Evolutionary conservation across 179 eudicot genomes (phyloP), one percentile per base, ranked within the genome.

Genomic region (Heliamphora pulchella): DNA sequence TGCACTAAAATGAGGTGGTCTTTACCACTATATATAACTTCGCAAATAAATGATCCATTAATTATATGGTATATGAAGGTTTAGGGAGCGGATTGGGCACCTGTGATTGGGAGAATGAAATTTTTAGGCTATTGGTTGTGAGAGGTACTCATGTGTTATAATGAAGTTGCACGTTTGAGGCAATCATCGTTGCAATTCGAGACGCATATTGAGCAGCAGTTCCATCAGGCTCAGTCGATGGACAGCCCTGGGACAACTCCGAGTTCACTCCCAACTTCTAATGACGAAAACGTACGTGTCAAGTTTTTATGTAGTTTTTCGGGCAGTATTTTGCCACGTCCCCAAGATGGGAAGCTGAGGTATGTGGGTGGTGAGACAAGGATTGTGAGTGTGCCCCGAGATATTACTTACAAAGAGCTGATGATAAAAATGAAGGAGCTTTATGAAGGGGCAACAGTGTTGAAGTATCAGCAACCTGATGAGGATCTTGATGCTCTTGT

Each of bases 401-500:
- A 91, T 79, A 87, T 91, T 70, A 81, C 82, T 15, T 95, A 84
- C 55, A 91, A 88, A 77, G 98, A 93, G 1, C 87, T 95, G 82
- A 90, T 95, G 92, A 81, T 8, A 41, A 87, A 88, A 80, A 93
- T 95, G 98, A 84, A 90, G 82, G 97, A 95, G 82, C 84, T 93
- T 31, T 92, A 86, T 79, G 98, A 93, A 17, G 91, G 83, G 48
- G 92, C 89, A 0, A 72, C 87, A 0, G 82, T 92, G 63, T 81
- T 95, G 84, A 93, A 95, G 85, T 95, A 95, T 85, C 97, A 95
- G 91, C 98, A 93, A 82, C 98, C 98, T 2, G 97, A 93, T 79
- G 98, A 95, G 89, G 98, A 95, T 85, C 93, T 95, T 44, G 98
- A 95, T 86, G 97, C 98, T 17, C 93, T 95, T 55, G 98, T 95